phyloP scores from a whole-genome alignment of 2,329 filamentous ascomycete genomes.

The Diaporthe sp. region DNA sequence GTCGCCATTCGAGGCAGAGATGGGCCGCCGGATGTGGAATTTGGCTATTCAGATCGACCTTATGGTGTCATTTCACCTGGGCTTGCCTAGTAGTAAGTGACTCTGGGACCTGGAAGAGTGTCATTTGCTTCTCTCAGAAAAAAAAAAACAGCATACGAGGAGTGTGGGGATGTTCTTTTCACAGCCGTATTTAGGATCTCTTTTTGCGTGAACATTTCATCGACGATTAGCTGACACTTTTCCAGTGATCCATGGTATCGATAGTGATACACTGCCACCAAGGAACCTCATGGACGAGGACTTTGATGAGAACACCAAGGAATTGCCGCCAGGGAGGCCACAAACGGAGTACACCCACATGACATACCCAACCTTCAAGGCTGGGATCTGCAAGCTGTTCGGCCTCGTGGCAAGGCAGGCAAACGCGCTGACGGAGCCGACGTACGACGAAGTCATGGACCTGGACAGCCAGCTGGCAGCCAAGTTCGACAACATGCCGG shows the following conservation, averaged over 20 bases:
- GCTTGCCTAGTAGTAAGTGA: slow-evolving; percentile 60
- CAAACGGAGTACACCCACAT: slow-evolving; percentile 70
- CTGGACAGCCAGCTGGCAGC: slow-evolving; percentile 61
- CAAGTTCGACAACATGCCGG: slow-evolving; percentile 59
- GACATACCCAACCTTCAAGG: slow-evolving; percentile 67
- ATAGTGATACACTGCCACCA: slow-evolving; percentile 72
- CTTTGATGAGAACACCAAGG: slow-evolving; percentile 66
- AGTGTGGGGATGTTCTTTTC: not conserved
- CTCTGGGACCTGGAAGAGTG: not conserved
- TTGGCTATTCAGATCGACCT: slow-evolving; percentile 71
- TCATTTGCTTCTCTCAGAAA: not conserved
- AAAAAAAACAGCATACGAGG: not conserved
- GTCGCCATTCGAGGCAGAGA: slow-evolving; percentile 65
- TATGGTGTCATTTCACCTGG: slow-evolving; percentile 75
- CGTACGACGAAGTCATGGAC: slow-evolving; percentile 62
- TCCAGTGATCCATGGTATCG: slow-evolving; percentile 70
- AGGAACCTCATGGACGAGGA: slow-evolving; percentile 75
- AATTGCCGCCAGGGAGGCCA: slow-evolving; percentile 69
- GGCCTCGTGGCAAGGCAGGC: slow-evolving; percentile 63
- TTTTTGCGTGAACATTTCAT: not conserved
- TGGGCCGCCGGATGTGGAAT: slow-evolving; percentile 66
- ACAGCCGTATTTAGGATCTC: not conserved
- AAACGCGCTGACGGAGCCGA: slow-evolving; percentile 61
- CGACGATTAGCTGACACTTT: not conserved
- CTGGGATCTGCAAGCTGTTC: slow-evolving; percentile 60